phyloP scores from a whole-genome alignment of 306 rosid species.

The Bauhinia variegata region DNA sequence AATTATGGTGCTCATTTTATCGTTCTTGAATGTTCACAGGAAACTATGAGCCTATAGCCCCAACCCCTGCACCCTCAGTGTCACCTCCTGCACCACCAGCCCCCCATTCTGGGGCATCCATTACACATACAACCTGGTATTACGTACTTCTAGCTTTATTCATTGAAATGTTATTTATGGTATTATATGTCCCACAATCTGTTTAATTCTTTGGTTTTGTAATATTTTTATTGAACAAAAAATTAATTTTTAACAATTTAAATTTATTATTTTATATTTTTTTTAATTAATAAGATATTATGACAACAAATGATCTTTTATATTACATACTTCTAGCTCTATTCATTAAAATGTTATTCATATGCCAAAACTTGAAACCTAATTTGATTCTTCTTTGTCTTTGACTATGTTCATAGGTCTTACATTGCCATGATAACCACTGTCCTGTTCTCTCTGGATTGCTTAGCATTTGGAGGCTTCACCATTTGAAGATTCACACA shows the following conservation, averaged over 20 bases:
- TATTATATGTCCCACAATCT: too few species aligned
- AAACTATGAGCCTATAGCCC: constrained; percentile 35
- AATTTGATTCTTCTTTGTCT: not conserved
- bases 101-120: constrained; percentile 38
- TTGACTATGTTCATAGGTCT: constrained; percentile 45
- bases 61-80: constrained; percentile 34
- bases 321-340: not conserved
- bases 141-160: not conserved
- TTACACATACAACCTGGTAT: constrained; percentile 51
- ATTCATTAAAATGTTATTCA: not conserved
- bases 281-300: too few species aligned
- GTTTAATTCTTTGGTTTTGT: too few species aligned
- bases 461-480: constrained; percentile 16
- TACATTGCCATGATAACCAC: constrained; percentile 41
- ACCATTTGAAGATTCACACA: not conserved
- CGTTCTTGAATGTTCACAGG: constrained; percentile 39
- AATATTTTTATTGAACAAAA: too few species aligned
- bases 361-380: constrained; percentile 18
- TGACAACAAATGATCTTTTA: too few species aligned
- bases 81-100: constrained; percentile 27
- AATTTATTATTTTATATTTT: too few species aligned
- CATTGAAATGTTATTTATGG: not conserved
- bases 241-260: too few species aligned
- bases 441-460: constrained; percentile 36
- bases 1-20: constrained; percentile 1